phyloP scores from a whole-genome alignment of 148 eudicot species.

The Fagopyrum tataricum region DNA sequence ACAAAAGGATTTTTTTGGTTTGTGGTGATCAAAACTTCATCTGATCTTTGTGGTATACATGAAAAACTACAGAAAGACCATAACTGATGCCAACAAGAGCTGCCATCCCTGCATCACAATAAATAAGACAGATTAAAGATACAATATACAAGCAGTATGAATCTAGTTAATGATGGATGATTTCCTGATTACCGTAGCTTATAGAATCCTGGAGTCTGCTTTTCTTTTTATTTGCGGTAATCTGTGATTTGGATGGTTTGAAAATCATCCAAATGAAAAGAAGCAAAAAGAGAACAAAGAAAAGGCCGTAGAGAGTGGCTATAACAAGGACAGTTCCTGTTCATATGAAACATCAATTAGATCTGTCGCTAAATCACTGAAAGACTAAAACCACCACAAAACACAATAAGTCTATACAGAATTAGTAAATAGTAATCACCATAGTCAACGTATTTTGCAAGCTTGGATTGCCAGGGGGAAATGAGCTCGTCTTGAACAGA shows the following conservation, averaged over 20 bases:
- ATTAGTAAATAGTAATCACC: conserved; percentile 18
- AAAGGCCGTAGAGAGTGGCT: background rate
- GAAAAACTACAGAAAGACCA: conserved; percentile 42
- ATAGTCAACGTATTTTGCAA: conserved; percentile 18
- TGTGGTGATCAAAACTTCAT: conserved; percentile 25
- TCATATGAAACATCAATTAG: background rate
- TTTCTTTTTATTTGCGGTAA: background rate
- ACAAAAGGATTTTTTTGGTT: background rate
- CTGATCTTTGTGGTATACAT: conserved; percentile 28
- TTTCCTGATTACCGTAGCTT: conserved; percentile 30
- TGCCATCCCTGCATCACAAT: conserved; percentile 36
- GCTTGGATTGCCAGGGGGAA: conserved; percentile 3
- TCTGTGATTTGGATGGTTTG: background rate
- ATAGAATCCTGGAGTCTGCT: background rate
- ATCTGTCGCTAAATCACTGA: background rate
- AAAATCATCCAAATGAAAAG: background rate
- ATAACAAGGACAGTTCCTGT: conserved; percentile 5
- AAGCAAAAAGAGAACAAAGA: background rate
- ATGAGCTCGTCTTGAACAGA: conserved; percentile 11
- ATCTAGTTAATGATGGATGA: background rate
- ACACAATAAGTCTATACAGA: background rate
- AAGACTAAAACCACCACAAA: background rate
- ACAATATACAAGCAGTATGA: background rate
- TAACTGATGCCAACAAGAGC: conserved; percentile 33
- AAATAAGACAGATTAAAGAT: background rate